phyloP scores from a whole-genome alignment of 306 rosid species.

The Cucumis cinereus region DNA sequence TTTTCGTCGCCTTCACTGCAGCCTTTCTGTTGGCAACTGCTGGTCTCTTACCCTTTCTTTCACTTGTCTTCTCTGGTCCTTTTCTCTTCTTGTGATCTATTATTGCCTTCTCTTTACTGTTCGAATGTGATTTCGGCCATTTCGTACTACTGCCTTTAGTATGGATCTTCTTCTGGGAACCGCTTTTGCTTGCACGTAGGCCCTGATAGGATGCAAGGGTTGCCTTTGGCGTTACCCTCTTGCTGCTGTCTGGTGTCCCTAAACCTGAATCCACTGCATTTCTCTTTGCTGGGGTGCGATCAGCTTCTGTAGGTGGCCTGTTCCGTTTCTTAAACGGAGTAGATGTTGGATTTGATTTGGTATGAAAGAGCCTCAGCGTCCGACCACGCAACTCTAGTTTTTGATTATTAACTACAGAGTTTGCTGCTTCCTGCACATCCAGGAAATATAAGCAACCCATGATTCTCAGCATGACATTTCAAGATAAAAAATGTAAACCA shows the following conservation, averaged over 20 bases:
- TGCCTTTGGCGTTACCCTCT: constrained; percentile 14
- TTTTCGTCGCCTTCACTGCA: constrained; percentile 18
- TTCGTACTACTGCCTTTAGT: constrained; percentile 4
- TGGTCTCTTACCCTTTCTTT: constrained; percentile 55
- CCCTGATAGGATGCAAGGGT: constrained; percentile 57
- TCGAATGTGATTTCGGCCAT: constrained; percentile 7
- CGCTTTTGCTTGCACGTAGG: constrained; percentile 60
- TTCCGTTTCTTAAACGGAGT: constrained; percentile 43
- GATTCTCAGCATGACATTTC: neutral
- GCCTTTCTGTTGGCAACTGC: constrained; percentile 74
- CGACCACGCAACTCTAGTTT: constrained; percentile 62
- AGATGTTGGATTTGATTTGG: constrained; percentile 25
- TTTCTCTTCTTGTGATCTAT: neutral
- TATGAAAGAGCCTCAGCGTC: constrained; percentile 44
- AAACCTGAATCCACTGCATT: constrained; percentile 4
- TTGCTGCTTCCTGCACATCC: constrained; percentile 68
- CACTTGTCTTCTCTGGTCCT: constrained; percentile 26
- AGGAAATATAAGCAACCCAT: neutral
- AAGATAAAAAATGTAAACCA: neutral
- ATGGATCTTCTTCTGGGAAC: constrained; percentile 11
- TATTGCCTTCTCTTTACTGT: neutral
- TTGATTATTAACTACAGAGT: constrained; percentile 36
- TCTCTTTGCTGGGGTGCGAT: constrained; percentile 39
- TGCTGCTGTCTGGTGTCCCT: constrained; percentile 1
- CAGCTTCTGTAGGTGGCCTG: constrained; percentile 15